A percentile compares a stretch with the other conserved stretches of the same genome.
Conservation (phyloP, 805 yeast genomes). For the Saccharomycopsis capsularis region DNA sequence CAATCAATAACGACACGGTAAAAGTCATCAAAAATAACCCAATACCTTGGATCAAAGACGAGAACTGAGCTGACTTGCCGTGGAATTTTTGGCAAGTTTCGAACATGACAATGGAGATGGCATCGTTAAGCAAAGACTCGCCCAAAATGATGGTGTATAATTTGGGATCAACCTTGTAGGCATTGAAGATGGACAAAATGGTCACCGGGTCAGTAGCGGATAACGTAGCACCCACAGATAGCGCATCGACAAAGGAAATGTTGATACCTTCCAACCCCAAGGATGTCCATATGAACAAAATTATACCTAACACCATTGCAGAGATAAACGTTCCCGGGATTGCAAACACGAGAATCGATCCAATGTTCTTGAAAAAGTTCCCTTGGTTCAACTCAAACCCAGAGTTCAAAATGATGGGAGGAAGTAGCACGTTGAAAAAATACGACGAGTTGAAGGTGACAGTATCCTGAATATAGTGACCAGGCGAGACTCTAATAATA, state of each 20-base stretch:
- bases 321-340: constrained; percentile 95
- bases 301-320: constrained; percentile 83
- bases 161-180: constrained; percentile 97
- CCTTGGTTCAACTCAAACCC: constrained; percentile 97
- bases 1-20: constrained; percentile 83
- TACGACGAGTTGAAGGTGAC: constrained; percentile 92
- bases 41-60: constrained; percentile 85
- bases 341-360: constrained; percentile 87
- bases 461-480: constrained; percentile 94
- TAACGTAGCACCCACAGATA: constrained; percentile 95
- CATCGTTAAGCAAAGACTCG: constrained; percentile 91
- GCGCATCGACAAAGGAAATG: constrained; percentile 92
- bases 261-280: constrained; percentile 83
- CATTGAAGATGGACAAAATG: constrained; percentile 89
- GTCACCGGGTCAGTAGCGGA: constrained; percentile 99
- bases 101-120: constrained; percentile 97
- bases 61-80: constrained; percentile 68
- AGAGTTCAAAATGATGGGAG: constrained; percentile 92
- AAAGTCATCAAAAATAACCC: constrained; percentile 91
- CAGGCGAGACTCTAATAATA: constrained; percentile 84
- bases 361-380: constrained; percentile 87
- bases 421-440: constrained; percentile 87
- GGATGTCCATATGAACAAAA: constrained; percentile 83
- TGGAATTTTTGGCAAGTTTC: constrained; percentile 97
- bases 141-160: constrained; percentile 96